These are phyloP conservation scores for Lycium barbarum DNA, from an alignment of 257 asterid species.

Conservation along the genomic window DNA sequence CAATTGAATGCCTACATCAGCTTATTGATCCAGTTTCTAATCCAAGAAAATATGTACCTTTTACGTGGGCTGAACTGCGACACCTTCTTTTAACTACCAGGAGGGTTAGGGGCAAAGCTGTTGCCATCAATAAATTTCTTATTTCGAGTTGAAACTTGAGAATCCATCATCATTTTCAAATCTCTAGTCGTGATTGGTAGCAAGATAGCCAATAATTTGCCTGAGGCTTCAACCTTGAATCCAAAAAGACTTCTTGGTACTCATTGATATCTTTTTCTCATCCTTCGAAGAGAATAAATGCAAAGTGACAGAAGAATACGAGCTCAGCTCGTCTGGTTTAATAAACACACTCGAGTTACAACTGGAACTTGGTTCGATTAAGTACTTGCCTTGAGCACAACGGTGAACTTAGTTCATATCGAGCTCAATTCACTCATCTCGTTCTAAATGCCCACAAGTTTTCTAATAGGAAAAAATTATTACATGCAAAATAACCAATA, in stretches of 20 bases:
- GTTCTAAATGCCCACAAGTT: not conserved
- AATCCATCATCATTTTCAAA: conserved; percentile 32
- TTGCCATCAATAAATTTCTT: conserved; percentile 37
- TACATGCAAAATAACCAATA: conserved; percentile 14
- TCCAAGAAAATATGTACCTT: conserved; percentile 38
- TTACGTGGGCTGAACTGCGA: conserved; percentile 41
- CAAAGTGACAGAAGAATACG: conserved; percentile 5
- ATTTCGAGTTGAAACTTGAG: conserved; percentile 22
- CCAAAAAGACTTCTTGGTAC: not conserved
- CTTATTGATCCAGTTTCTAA: conserved; percentile 34
- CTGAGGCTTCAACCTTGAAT: not conserved
- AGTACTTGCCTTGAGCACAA: not conserved
- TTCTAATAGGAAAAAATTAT: not conserved
- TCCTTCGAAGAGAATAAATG: not conserved
- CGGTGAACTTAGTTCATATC: not conserved
- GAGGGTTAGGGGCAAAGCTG: conserved; percentile 41
- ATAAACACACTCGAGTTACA: not conserved
- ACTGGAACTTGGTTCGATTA: not conserved
- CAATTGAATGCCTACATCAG: conserved; percentile 37
- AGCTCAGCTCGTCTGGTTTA: not conserved
- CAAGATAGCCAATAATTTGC: not conserved
- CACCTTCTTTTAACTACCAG: conserved; percentile 34
- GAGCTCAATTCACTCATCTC: conserved; percentile 1
- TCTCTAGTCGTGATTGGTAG: not conserved
- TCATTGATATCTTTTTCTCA: not conserved